These are phyloP conservation scores for Rosa rugosa DNA, from an alignment of 306 rosid genomes.

Conservation along the genomic window DNA sequence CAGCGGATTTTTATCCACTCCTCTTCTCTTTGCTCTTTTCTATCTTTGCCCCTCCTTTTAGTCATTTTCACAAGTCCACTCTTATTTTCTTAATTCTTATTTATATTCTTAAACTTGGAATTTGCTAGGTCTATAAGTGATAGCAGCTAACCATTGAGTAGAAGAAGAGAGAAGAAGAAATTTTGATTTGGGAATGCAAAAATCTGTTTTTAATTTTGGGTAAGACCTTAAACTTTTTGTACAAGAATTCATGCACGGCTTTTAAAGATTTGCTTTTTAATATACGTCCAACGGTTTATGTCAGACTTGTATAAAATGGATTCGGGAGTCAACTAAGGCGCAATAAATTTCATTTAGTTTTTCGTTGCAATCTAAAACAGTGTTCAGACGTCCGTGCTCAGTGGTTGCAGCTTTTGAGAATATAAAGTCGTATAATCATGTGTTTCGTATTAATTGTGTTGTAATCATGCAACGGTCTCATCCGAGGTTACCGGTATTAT, in stretches of 20 bases:
- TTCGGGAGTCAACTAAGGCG: background rate
- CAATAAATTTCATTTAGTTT: background rate
- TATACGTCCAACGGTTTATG: background rate
- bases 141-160: background rate
- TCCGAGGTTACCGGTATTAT: background rate
- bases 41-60: conserved; percentile 8
- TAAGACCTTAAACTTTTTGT: background rate
- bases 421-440: background rate
- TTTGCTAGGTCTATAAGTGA: background rate
- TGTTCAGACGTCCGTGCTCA: background rate
- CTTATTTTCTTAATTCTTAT: background rate
- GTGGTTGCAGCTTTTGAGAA: background rate
- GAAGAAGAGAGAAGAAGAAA: background rate
- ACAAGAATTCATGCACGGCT: background rate
- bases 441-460: background rate
- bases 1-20: conserved; percentile 65
- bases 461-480: background rate
- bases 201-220: background rate
- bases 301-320: background rate
- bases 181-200: background rate
- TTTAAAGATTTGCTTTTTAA: background rate
- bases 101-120: background rate
- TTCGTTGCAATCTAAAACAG: background rate
- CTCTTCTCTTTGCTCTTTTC: background rate
- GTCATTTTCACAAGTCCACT: background rate